Conservation (phyloP, 2,329 filamentous ascomycete genomes). For the Ophiosphaerella narmari region DNA sequence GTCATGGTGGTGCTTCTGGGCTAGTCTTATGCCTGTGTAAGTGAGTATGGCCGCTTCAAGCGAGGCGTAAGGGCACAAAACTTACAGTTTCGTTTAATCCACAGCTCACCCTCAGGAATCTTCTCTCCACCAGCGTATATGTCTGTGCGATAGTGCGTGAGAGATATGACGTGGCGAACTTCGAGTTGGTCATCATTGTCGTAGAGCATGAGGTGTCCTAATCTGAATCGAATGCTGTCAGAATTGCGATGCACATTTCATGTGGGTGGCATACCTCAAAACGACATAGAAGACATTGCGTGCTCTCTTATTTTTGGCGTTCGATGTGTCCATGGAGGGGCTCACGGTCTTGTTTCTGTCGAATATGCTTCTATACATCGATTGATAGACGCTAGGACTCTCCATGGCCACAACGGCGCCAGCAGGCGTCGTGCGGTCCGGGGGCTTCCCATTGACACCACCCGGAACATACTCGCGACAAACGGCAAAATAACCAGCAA, state of each 20-base stretch:
- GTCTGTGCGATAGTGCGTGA: constrained; percentile 83
- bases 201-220: constrained; percentile 96
- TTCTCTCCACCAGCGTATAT: constrained; percentile 78
- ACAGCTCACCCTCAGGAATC: constrained; percentile 90
- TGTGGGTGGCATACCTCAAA: constrained; percentile 64
- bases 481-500: constrained; percentile 93
- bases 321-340: constrained; percentile 59
- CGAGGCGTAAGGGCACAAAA: background rate
- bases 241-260: background rate
- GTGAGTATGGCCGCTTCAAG: constrained; percentile 8
- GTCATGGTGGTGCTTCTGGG: constrained; percentile 64
- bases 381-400: constrained; percentile 94
- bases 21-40: constrained; percentile 64
- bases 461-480: constrained; percentile 90
- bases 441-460: constrained; percentile 89
- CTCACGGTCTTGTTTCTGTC: constrained; percentile 69
- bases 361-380: constrained; percentile 96
- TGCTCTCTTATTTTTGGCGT: constrained; percentile 62
- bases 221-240: constrained; percentile 21
- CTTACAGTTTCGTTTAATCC: constrained; percentile 86
- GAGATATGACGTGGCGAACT: constrained; percentile 91
- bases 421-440: constrained; percentile 80
- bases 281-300: constrained; percentile 95
- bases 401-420: constrained; percentile 77
- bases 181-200: constrained; percentile 95